Base-by-base conservation (phyloP, 148 eudicot species). In the Oxyria digyna region DNA sequence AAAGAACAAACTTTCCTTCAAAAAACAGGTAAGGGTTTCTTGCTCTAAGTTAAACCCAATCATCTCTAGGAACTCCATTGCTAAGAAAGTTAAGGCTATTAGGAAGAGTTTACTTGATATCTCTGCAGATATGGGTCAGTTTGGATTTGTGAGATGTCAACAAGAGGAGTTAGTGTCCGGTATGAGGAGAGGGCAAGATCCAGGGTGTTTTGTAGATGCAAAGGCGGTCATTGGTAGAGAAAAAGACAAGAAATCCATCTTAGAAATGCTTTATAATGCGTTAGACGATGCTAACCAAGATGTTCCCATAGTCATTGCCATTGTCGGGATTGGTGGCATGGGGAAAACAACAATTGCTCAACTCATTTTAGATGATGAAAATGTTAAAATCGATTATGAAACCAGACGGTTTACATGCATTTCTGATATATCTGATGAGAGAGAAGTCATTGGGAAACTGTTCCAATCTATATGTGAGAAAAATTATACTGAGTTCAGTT, bases 251-350 rank as follows among this genome's bases (percentile, higher is more conserved):
- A 4, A 18, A 18, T 0, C 9, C 23, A 5, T 46, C 52, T n/a
- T 46, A n/a, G 23, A 46, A n/a, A 4, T 46, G 23, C 52, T 46
- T n/a, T 18, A 17, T 18, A 46, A 18, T 46, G 52, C 17, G 23
- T n/a, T 6, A n/a, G 52, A 46, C 6, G 23, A 46, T n/a, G 52
- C 52, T 46, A n/a, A 18, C 17, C 9, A 29, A 5, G 26, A 62
- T 35, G 72, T 76, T n/a, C 82, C 79, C 2, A 52, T 76, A 21
- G 67, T 74, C 9, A 69, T 73, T 33, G 68, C 68, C 63, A 72
- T 72, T 3, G 17, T 71, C n/a, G 52, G 52, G 21, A 46, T 46
- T 9, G 52, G 21, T 2, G 11, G 80, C 50, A 8, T 62, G 52
- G 52, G 52, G n/a, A 46, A 46, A 46, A 46, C 52, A 46, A 46